These are phyloP conservation scores for Leptographium galeiforme DNA, from an alignment of 2,329 filamentous ascomycete species.

Conservation along the genomic window DNA sequence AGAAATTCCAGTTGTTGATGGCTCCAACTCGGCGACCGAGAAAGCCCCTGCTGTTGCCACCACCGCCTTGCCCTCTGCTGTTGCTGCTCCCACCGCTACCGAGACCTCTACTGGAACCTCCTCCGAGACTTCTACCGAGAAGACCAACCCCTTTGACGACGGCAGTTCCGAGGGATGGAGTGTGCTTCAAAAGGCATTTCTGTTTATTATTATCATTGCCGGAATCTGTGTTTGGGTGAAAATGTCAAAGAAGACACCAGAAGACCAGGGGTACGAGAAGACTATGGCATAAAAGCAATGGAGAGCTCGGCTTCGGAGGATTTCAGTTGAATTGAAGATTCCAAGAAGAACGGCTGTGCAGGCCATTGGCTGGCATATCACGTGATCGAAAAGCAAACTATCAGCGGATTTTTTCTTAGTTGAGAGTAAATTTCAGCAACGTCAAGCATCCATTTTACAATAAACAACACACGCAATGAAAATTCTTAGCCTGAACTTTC, in stretches of 20 bases:
- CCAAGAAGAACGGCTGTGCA: too few relatives aligned
- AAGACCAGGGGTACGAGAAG: conserved; percentile 28
- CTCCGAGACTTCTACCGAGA: neutral
- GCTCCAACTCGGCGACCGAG: conserved; percentile 14
- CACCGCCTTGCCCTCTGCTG: neutral
- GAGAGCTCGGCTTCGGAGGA: too few relatives aligned
- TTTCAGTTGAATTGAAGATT: neutral
- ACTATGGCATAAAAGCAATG: conserved; percentile 21
- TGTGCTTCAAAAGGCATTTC: conserved; percentile 33
- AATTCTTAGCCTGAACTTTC: conserved; percentile 86
- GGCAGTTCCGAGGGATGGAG: conserved; percentile 23
- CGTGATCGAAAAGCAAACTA: neutral
- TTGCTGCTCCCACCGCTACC: neutral
- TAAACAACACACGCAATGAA: conserved; percentile 52
- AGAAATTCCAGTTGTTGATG: conserved; percentile 1
- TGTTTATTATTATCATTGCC: conserved; percentile 34
- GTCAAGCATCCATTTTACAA: too few relatives aligned
- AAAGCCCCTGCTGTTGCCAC: conserved; percentile 6
- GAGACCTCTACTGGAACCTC: neutral
- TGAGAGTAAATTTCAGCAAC: neutral
- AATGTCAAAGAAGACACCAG: conserved; percentile 21
- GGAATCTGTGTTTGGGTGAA: conserved; percentile 32
- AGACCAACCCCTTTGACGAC: conserved; percentile 3
- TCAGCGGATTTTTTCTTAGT: neutral
- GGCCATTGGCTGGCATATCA: neutral